These are phyloP conservation scores for Rhododendron ferrugineum DNA, from an alignment of 148 eudicot species.

Conservation along the genomic window DNA sequence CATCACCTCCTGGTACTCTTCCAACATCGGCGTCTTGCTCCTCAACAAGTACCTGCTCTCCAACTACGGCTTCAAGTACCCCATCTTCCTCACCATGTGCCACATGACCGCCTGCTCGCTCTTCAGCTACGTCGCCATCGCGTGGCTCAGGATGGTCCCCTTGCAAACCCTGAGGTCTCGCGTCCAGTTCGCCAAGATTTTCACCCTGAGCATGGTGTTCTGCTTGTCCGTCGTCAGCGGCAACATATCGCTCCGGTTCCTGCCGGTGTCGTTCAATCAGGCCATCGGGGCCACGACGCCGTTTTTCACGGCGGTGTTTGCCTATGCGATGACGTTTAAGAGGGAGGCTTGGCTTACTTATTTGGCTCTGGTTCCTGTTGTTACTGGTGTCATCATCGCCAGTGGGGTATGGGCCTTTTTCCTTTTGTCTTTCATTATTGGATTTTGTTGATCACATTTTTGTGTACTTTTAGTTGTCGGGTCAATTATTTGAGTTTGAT, in stretches of 20 bases:
- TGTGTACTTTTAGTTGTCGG: background rate
- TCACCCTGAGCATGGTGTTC: slow-evolving; percentile 22
- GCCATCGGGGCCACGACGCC: slow-evolving; percentile 40
- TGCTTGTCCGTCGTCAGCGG: slow-evolving; percentile 33
- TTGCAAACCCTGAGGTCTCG: slow-evolving; percentile 33
- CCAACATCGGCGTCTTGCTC: slow-evolving; percentile 35
- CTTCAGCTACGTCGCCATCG: slow-evolving; percentile 33
- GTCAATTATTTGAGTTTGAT: background rate
- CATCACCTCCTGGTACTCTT: slow-evolving; percentile 27
- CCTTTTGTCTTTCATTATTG: background rate
- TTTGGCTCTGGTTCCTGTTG: slow-evolving; percentile 30
- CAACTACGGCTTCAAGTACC: slow-evolving; percentile 38
- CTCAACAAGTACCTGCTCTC: slow-evolving; percentile 32
- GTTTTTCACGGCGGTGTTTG: slow-evolving; percentile 37
- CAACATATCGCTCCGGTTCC: slow-evolving; percentile 20
- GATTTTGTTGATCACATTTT: background rate
- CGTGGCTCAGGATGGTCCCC: slow-evolving; percentile 30
- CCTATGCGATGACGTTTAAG: slow-evolving; percentile 31
- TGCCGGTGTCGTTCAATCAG: slow-evolving; percentile 29
- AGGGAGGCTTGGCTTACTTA: slow-evolving; percentile 33
- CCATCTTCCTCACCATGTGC: slow-evolving; percentile 37
- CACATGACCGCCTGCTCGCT: slow-evolving; percentile 39
- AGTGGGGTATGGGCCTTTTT: slow-evolving; percentile 27
- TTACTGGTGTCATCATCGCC: slow-evolving; percentile 34
- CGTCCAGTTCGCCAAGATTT: slow-evolving; percentile 24